Evolutionary conservation across 805 yeast genomes (phyloP), one percentile per base, ranked within the genome.

Genomic region (Brettanomyces nanus): DNA sequence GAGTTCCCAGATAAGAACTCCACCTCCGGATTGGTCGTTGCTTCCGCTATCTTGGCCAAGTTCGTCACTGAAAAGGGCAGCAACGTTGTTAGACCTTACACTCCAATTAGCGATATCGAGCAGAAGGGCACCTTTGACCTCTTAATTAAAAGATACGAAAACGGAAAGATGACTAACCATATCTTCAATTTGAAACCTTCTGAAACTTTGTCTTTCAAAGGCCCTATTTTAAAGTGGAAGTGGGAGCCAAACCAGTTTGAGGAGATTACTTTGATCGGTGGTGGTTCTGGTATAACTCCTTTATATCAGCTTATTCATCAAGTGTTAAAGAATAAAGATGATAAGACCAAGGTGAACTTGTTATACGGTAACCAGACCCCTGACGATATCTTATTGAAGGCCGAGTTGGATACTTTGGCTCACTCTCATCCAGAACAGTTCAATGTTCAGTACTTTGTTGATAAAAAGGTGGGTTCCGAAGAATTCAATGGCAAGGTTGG

Each of bases 231-330:
- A 54, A 92, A 92, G 71, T 89, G 92, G 85, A 77, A 81, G 59
- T 85, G 94, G 86, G 73, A 73, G 52, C 82, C 90, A 50, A 90
- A 92, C 71, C 75, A 79, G 58, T 90, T 75, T 69, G 75, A 83
- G 54, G 68, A 77, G 47, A 77, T 92, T 58, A 76, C 81, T 41
- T 73, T 92, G 58, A 69, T 92, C 50, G 97, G 96, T 53, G 98
- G 95, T 56, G 98, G 98, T 58, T 73, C 95, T 36, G 97, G 97
- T 65, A 89, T 92, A 61, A 85, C 97, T 34, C 98, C 98, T 43
- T 71, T 92, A 63, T 89, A 73, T 71, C 98, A 92, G 70, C 65
- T 92, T 60, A 61, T 85, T 45, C 81, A 77, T 54, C 79, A 76
- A 59, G 74, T 90, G 58, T 71, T 84, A 54, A 69, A 71, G 58